Percentiles rank a stretch among this genome's conserved stretches.
phyloP scores from a whole-genome alignment of 768 basidiomycete genomes.

The Tulasnella sp. region DNA sequence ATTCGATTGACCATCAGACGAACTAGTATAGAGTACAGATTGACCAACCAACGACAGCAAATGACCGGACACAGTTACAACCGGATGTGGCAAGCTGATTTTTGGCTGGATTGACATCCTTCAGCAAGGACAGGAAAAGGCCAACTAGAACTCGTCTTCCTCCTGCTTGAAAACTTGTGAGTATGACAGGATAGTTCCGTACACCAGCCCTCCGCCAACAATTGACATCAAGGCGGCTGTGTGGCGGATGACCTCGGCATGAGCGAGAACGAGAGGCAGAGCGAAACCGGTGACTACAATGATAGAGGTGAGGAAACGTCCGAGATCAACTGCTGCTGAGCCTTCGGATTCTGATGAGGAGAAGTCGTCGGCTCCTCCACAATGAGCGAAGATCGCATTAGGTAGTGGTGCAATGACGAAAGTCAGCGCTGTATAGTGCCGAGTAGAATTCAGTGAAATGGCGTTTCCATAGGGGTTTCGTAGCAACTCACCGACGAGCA shows the following conservation, averaged over 20 bases:
- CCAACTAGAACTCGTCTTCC: slow-evolving; percentile 62
- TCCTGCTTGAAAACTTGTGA: slow-evolving; percentile 75
- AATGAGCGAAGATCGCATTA: slow-evolving; percentile 89
- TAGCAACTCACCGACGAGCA: slow-evolving; percentile 73
- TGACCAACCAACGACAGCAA: background rate
- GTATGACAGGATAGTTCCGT: slow-evolving; percentile 85
- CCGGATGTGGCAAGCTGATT: background rate
- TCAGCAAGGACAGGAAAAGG: background rate
- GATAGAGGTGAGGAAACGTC: slow-evolving; percentile 85
- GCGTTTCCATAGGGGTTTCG: background rate
- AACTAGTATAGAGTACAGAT: background rate
- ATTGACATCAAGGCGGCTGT: slow-evolving; percentile 92
- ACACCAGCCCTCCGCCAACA: slow-evolving; percentile 85
- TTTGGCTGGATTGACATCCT: background rate
- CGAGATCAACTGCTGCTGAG: slow-evolving; percentile 72
- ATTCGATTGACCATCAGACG: background rate
- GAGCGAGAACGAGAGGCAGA: slow-evolving; percentile 83
- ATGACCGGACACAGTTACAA: background rate
- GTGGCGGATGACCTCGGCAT: slow-evolving; percentile 76
- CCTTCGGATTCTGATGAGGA: slow-evolving; percentile 58
- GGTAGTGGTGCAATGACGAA: slow-evolving; percentile 95
- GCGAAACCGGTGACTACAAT: slow-evolving; percentile 92
- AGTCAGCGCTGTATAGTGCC: slow-evolving; percentile 56
- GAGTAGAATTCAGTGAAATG: background rate
- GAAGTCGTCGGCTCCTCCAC: slow-evolving; percentile 77